phyloP scores from a whole-genome alignment of 352 stramenopile genomes.

The Hyaloperonospora brassicae region DNA sequence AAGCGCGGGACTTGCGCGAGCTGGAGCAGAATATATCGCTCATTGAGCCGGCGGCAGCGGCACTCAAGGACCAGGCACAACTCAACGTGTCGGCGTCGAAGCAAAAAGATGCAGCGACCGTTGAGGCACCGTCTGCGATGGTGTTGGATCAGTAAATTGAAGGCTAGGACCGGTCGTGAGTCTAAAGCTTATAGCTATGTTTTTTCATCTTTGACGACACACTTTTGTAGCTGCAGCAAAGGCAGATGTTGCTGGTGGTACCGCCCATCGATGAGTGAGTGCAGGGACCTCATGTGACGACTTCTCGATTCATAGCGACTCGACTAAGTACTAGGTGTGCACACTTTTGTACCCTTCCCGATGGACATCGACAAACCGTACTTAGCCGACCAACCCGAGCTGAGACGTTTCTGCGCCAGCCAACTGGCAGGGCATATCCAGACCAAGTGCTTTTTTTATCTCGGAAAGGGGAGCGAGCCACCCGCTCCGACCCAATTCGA shows the following conservation, averaged over 20 bases:
- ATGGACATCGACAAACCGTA: background rate
- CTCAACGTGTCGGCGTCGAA: conserved; percentile 55
- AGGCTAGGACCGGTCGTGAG: conserved; percentile 12
- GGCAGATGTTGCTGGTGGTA: too few relatives aligned
- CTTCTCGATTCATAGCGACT: too few relatives aligned
- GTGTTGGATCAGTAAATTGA: conserved; percentile 78
- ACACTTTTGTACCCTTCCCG: background rate
- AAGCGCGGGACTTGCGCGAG: conserved; percentile 73
- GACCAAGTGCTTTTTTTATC: conserved; percentile 5
- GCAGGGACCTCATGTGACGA: too few relatives aligned
- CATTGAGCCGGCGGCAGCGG: conserved; percentile 64
- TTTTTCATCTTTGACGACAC: conserved; percentile 4
- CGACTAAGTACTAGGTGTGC: too few relatives aligned
- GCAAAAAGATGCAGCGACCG: conserved; percentile 52
- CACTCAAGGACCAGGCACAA: conserved; percentile 70
- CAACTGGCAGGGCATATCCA: conserved; percentile 16
- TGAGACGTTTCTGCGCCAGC: conserved; percentile 19
- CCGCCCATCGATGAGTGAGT: too few relatives aligned
- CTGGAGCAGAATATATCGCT: conserved; percentile 82
- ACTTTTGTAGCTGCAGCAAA: too few relatives aligned
- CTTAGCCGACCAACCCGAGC: background rate
- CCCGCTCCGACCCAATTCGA: conserved; percentile 9
- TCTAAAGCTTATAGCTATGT: conserved; percentile 30
- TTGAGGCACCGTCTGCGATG: conserved; percentile 64
- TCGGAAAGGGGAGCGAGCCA: conserved; percentile 11